Evolutionary conservation across 1,139 yeast genomes (phyloP).

Genomic region (Candida sp.): DNA sequence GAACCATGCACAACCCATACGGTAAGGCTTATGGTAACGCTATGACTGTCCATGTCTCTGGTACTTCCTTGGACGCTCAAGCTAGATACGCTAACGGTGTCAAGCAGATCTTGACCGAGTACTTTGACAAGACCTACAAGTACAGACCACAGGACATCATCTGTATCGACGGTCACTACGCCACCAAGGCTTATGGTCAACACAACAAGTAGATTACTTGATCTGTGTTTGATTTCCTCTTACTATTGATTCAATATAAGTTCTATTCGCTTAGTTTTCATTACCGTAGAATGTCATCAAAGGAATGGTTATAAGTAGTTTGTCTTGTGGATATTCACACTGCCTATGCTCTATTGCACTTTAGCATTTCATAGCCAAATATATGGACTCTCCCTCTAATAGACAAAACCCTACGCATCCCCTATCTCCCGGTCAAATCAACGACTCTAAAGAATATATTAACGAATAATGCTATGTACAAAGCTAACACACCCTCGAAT

Average conservation of each 20-base stretch:
- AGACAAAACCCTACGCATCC: too few species aligned
- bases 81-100: constrained; percentile 74
- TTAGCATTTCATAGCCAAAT: too few species aligned
- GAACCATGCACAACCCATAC: constrained; percentile 63
- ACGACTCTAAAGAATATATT: neutral
- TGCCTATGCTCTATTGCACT: too few species aligned
- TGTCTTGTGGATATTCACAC: too few species aligned
- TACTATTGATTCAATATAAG: neutral
- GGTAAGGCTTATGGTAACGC: constrained; percentile 72
- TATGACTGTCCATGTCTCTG: constrained; percentile 85
- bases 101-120: constrained; percentile 63
- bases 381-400: too few species aligned
- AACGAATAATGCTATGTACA: constrained; percentile 11
- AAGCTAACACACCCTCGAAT: neutral
- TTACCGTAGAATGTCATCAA: neutral
- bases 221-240: neutral
- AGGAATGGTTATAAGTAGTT: neutral
- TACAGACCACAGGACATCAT: constrained; percentile 79
- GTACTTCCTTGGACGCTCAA: constrained; percentile 84
- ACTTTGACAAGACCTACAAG: constrained; percentile 63
- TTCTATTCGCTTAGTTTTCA: neutral
- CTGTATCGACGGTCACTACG: constrained; percentile 73
- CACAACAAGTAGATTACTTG: neutral
- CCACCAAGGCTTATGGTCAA: constrained; percentile 59
- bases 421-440: too few species aligned